Evolutionary conservation across 1,139 yeast species (phyloP).

Genomic region (Trichomonascaceae sp.): DNA sequence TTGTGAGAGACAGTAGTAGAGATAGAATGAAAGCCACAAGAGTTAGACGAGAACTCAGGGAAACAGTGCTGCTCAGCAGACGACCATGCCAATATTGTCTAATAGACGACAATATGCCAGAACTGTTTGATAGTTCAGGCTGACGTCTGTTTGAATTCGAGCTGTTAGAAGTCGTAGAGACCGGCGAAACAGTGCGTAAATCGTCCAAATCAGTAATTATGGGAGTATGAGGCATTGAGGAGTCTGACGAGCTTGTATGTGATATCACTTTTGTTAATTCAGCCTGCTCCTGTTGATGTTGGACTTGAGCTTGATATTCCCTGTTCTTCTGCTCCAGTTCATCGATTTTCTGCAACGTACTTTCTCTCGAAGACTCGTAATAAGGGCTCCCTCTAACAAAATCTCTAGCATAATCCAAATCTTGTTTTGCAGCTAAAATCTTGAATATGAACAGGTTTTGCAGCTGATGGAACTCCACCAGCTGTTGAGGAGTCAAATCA

Average conservation of each 20-base stretch:
- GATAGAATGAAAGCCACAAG: constrained; percentile 14
- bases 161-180: constrained; percentile 2
- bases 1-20: constrained; percentile 17
- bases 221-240: background rate
- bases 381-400: constrained; percentile 14
- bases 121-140: background rate
- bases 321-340: constrained; percentile 6
- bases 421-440: constrained; percentile 19
- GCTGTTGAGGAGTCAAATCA: constrained; percentile 12
- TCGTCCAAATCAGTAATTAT: constrained; percentile 2
- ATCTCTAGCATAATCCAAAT: constrained; percentile 23
- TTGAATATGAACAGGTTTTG: constrained; percentile 20
- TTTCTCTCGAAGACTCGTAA: constrained; percentile 13
- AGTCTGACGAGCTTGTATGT: constrained; percentile 1
- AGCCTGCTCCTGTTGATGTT: background rate
- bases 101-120: background rate
- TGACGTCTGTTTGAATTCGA: background rate
- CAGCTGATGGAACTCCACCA: constrained; percentile 14
- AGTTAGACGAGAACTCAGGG: background rate
- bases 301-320: background rate
- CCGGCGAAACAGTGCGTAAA: constrained; percentile 1
- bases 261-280: background rate
- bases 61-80: background rate
- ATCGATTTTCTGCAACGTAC: constrained; percentile 12
- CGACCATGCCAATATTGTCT: constrained; percentile 1